phyloP scores from a whole-genome alignment of 257 asterid genomes.

The Solanum corneliomulleri region DNA sequence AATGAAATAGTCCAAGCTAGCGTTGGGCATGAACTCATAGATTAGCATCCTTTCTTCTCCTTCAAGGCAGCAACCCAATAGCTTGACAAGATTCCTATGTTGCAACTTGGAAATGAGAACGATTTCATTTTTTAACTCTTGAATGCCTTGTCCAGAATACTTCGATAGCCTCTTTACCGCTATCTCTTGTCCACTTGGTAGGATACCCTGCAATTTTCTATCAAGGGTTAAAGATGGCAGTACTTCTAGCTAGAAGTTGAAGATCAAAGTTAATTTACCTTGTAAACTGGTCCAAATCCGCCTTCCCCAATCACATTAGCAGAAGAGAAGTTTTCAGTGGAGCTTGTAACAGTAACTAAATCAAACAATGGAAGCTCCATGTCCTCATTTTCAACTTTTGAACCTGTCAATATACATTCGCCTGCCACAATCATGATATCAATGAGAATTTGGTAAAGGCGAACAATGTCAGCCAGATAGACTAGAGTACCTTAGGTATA shows the following conservation, averaged over 20 bases:
- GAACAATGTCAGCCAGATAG: neutral
- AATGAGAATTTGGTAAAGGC: neutral
- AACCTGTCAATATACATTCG: neutral
- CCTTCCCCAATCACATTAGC: conserved; percentile 7
- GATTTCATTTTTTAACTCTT: conserved; percentile 1
- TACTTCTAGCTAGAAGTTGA: neutral
- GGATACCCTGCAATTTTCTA: conserved; percentile 2
- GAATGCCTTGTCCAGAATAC: neutral
- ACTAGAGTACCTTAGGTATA: neutral
- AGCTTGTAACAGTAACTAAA: neutral
- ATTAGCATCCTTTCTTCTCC: conserved; percentile 4
- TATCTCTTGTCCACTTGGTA: neutral
- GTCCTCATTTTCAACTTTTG: neutral
- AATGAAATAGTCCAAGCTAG: conserved; percentile 8
- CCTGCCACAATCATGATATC: neutral
- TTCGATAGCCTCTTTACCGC: conserved; percentile 9
- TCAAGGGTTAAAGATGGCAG: neutral
- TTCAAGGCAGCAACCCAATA: conserved; percentile 2
- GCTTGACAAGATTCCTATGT: conserved; percentile 7
- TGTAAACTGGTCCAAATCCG: neutral
- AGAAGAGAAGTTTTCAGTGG: neutral
- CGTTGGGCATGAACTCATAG: conserved; percentile 9
- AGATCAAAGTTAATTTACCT: neutral
- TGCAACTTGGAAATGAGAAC: conserved; percentile 8
- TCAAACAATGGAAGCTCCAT: neutral